These are phyloP conservation scores for Petunia axillaris DNA, from an alignment of 257 asterid species.

Conservation along the genomic window DNA sequence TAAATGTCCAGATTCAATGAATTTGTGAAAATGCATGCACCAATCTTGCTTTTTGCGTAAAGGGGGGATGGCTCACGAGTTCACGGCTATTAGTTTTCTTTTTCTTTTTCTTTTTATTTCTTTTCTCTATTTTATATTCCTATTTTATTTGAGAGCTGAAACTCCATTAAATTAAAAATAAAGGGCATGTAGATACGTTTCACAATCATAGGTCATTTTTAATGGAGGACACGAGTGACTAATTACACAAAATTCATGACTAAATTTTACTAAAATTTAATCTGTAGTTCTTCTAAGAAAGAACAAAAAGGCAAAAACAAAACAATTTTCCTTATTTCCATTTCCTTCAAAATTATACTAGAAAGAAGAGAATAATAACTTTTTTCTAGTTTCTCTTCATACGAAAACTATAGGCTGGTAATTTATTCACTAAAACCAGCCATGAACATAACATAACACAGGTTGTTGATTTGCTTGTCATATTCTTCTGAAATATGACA, in stretches of 20 bases:
- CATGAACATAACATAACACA: not conserved
- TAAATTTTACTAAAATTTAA: too few species aligned
- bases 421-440: slow-evolving; percentile 34
- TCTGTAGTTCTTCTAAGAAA: not conserved
- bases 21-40: slow-evolving; percentile 14
- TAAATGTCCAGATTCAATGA: slow-evolving; percentile 32
- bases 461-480: not conserved
- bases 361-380: not conserved
- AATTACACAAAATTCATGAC: too few species aligned
- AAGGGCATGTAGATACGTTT: too few species aligned
- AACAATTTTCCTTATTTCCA: not conserved
- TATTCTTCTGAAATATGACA: not conserved
- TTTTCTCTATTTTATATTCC: too few species aligned
- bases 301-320: not conserved
- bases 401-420: slow-evolving; percentile 13
- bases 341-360: not conserved
- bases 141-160: too few species aligned
- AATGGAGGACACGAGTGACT: too few species aligned
- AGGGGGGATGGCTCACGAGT: not conserved
- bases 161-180: too few species aligned
- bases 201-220: too few species aligned
- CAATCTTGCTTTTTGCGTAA: not conserved
- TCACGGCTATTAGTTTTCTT: not conserved
- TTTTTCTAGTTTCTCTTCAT: too few species aligned
- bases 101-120: too few species aligned